Conservation (phyloP, 2,329 filamentous ascomycete genomes). For the Neurospora sp. region DNA sequence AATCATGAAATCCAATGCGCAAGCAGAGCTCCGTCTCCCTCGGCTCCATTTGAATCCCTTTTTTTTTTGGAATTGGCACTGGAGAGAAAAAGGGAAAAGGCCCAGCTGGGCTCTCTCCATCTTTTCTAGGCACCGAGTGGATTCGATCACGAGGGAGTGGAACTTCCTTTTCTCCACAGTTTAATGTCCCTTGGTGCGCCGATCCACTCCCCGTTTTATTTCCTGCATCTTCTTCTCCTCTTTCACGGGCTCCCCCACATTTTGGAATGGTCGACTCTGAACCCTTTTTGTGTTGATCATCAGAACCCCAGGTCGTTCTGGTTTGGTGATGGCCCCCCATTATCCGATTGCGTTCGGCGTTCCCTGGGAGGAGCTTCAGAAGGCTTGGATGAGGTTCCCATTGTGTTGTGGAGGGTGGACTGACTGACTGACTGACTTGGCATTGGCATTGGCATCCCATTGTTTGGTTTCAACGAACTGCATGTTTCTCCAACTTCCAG, state of each 20-base stretch:
- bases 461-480: background rate
- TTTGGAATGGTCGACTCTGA: background rate
- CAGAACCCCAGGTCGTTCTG: background rate
- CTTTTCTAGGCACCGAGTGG: background rate
- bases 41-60: background rate
- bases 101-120: background rate
- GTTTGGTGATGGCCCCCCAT: background rate
- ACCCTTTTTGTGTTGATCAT: background rate
- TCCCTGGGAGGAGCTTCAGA: background rate
- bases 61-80: background rate
- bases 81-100: background rate
- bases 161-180: background rate
- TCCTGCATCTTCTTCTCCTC: background rate
- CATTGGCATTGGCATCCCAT: background rate
- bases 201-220: background rate
- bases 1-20: background rate
- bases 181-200: background rate
- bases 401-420: background rate
- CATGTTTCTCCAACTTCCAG: background rate
- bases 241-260: background rate
- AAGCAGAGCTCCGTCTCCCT: background rate
- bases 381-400: background rate
- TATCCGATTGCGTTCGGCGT: background rate
- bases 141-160: background rate
- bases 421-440: background rate